phyloP scores from a whole-genome alignment of 495 filamentous ascomycete species.

The Penicillium daleae region DNA sequence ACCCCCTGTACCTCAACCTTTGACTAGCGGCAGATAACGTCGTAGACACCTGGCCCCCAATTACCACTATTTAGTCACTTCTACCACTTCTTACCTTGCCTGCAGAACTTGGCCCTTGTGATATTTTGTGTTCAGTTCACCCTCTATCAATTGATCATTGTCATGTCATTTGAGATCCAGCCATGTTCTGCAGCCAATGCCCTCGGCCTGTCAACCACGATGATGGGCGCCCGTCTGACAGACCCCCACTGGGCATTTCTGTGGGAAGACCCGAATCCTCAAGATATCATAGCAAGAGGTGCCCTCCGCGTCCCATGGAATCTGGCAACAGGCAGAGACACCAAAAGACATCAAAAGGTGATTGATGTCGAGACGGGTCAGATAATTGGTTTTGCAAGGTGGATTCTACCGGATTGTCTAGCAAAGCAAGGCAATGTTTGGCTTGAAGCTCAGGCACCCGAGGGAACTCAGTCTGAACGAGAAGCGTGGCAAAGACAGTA shows the following conservation, averaged over 20 bases:
- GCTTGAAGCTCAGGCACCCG: background rate
- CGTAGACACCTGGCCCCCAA: background rate
- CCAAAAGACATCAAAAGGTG: background rate
- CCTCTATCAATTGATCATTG: background rate
- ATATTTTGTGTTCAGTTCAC: background rate
- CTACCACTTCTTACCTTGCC: background rate
- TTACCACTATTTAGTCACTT: background rate
- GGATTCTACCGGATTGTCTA: background rate
- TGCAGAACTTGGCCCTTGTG: background rate
- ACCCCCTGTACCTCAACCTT: background rate
- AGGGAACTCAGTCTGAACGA: background rate
- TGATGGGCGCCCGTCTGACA: background rate
- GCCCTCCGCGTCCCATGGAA: background rate
- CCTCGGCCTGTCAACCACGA: background rate
- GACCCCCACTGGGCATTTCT: background rate
- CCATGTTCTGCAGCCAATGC: background rate
- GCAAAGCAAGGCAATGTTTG: background rate
- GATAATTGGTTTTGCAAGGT: background rate
- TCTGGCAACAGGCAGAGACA: background rate
- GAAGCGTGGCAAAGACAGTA: background rate
- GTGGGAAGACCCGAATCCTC: background rate
- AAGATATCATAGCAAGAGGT: background rate
- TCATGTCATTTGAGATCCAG: conserved; percentile 22
- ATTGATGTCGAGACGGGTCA: background rate
- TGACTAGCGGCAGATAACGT: background rate